A percentile compares a stretch with the other conserved stretches of the same genome.
phyloP scores from a whole-genome alignment of 78 protist genomes.

The slime mould (Dictyostelium discoideum) region dicty_2.7 NC_007088.5:3694501-3695000 shows the following conservation, averaged over 20 bases:
- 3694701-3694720: constrained; percentile 8
- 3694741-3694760: not conserved
- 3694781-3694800: not conserved
- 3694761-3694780: not conserved
- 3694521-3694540: constrained; percentile 41
- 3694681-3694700: constrained; percentile 30
- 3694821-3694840: not conserved
- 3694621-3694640: not conserved
- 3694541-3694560: not conserved
- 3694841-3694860: not conserved
- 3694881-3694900: not conserved
- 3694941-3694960: constrained; percentile 33
- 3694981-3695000: not conserved
- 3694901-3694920: not conserved
- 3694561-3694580: not conserved
- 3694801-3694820: not conserved
- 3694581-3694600: not conserved
- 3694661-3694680: constrained; percentile 41
- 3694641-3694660: constrained; percentile 28
- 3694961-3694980: constrained; percentile 25
- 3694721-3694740: constrained; percentile 18
- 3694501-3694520: constrained; percentile 57
- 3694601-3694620: not conserved
- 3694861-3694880: not conserved
- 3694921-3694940: constrained; percentile 26